Percentiles rank a stretch among this genome's conserved stretches.
Evolutionary conservation across 2,329 filamentous ascomycete genomes (phyloP).

Genomic region (Bisporella sp.): DNA sequence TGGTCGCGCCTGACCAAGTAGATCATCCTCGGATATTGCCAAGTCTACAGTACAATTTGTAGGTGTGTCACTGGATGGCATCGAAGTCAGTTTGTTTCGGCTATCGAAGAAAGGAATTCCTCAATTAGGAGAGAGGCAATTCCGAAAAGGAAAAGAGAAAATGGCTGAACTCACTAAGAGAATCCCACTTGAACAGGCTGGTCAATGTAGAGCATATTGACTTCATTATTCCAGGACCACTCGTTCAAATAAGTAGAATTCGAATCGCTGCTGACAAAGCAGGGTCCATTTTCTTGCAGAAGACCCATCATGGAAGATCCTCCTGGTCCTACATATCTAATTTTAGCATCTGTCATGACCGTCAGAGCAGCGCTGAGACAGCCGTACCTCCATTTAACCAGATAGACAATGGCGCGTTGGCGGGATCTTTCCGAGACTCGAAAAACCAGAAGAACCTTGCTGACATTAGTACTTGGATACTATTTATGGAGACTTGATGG

Average conservation of each 20-base stretch:
- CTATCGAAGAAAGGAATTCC: too few species aligned
- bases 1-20: background rate
- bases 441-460: conserved; percentile 35
- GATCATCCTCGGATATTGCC: background rate
- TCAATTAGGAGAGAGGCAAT: too few species aligned
- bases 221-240: conserved; percentile 55
- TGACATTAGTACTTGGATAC: background rate
- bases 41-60: background rate
- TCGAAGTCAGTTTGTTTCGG: too few species aligned
- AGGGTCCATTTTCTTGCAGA: conserved; percentile 42
- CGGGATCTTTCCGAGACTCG: conserved; percentile 35
- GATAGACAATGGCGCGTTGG: conserved; percentile 43
- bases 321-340: background rate
- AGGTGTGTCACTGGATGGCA: too few species aligned
- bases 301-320: conserved; percentile 36
- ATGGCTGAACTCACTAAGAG: conserved; percentile 28
- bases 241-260: conserved; percentile 39
- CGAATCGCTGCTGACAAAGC: conserved; percentile 28
- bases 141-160: too few species aligned
- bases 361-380: conserved; percentile 46
- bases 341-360: too few species aligned
- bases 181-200: conserved; percentile 62
- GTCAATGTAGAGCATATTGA: conserved; percentile 44
- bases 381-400: conserved; percentile 62
- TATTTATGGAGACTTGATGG: background rate